These are phyloP conservation scores for Phytophthora citricola DNA, from an alignment of 352 stramenopile genomes.

Conservation along the genomic window DNA sequence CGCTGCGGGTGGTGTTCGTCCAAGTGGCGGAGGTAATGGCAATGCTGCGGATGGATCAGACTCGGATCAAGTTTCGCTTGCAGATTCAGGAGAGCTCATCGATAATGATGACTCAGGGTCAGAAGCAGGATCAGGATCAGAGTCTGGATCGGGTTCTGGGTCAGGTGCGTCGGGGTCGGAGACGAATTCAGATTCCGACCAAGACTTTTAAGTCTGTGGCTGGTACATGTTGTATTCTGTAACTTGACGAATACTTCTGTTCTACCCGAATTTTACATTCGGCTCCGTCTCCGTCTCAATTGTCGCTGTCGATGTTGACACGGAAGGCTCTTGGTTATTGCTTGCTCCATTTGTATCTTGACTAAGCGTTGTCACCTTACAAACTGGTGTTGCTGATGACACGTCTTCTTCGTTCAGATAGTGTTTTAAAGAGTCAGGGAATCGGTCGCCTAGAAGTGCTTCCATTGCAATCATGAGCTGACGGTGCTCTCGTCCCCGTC, in stretches of 20 bases:
- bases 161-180: constrained; percentile 71
- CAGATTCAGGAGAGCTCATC: constrained; percentile 83
- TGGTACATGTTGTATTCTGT: constrained; percentile 3
- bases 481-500: constrained; percentile 45
- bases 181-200: constrained; percentile 83
- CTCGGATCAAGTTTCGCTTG: constrained; percentile 85
- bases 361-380: no score
- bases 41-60: constrained; percentile 49
- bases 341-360: no score
- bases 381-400: background rate
- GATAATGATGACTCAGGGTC: constrained; percentile 82
- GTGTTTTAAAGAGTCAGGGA: constrained; percentile 48
- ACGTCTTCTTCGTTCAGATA: constrained; percentile 33
- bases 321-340: no score
- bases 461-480: constrained; percentile 66
- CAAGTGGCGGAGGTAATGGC: constrained; percentile 16
- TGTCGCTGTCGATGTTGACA: no score
- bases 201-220: constrained; percentile 66
- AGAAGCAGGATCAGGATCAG: constrained; percentile 45
- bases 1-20: constrained; percentile 20
- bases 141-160: constrained; percentile 58
- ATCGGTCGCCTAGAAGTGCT: constrained; percentile 50
- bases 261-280: no score
- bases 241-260: background rate
- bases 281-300: no score